phyloP scores from a whole-genome alignment of 208 protist genomes.

The Trichomonas tenax region DNA sequence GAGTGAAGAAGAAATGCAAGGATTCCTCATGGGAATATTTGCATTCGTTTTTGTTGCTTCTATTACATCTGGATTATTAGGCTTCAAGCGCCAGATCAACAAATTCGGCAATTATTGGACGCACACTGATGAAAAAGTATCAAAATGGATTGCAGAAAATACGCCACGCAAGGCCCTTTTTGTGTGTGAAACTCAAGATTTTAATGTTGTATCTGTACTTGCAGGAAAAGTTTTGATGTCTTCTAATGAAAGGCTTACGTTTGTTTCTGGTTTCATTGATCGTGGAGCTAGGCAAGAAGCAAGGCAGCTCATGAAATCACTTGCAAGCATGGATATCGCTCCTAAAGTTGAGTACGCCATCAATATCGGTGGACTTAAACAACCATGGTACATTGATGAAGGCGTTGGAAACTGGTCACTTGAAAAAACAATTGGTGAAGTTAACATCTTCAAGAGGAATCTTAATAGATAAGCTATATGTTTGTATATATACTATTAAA shows the following conservation, averaged over 20 bases:
- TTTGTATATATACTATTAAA: too few relatives aligned
- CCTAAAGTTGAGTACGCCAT: background rate
- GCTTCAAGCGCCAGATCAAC: background rate
- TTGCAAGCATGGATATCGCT: background rate
- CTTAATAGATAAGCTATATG: background rate
- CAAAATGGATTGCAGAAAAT: background rate
- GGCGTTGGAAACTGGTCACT: background rate
- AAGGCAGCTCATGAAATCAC: background rate
- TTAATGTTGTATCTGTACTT: background rate
- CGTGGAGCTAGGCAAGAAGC: background rate
- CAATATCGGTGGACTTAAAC: background rate
- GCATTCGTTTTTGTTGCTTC: background rate
- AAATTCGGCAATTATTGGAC: background rate
- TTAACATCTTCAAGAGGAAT: background rate
- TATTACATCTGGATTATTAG: background rate
- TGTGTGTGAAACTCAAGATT: background rate
- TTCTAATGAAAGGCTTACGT: background rate
- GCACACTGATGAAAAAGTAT: too few relatives aligned
- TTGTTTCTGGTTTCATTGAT: background rate
- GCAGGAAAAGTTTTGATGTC: background rate
- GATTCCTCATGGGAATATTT: background rate
- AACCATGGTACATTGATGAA: background rate
- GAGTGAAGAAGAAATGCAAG: background rate
- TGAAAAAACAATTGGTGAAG: background rate
- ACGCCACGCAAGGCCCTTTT: background rate